Percentiles rank a stretch among this genome's conserved stretches.
Evolutionary conservation across 306 rosid genomes (phyloP).

Genomic region (Cucurbita ficifolia): DNA sequence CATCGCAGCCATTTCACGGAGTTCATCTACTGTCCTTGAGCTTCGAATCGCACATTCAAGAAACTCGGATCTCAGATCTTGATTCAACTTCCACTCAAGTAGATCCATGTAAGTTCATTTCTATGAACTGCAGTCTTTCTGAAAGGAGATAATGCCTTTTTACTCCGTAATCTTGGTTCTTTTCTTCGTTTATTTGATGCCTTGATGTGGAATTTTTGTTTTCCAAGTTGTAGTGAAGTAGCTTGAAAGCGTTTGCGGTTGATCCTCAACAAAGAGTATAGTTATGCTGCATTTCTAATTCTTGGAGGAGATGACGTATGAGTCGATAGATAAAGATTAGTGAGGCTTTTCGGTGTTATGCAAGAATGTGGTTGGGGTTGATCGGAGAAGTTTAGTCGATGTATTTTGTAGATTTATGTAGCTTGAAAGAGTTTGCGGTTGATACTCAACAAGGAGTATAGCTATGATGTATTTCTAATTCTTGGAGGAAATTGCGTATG

Average conservation of each 20-base stretch:
- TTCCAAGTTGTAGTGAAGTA: background rate
- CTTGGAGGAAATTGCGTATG: too few species aligned
- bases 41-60: slow-evolving; percentile 4
- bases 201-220: background rate
- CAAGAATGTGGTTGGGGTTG: too few species aligned
- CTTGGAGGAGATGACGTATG: too few species aligned
- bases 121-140: background rate
- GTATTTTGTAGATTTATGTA: too few species aligned
- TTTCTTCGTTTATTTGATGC: background rate
- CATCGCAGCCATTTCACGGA: background rate
- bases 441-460: too few species aligned
- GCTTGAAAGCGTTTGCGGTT: background rate
- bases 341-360: too few species aligned
- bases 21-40: background rate
- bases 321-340: too few species aligned
- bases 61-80: slow-evolving; percentile 4
- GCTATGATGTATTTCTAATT: too few species aligned
- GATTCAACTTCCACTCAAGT: background rate
- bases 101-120: slow-evolving; percentile 4
- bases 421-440: background rate
- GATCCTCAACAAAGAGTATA: too few species aligned
- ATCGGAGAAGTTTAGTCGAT: too few species aligned
- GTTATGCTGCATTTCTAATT: too few species aligned
- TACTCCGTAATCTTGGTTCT: background rate
- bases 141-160: background rate